Percentiles rank a stretch among this genome's conserved stretches.
phyloP scores from a whole-genome alignment of 805 yeast species.

The Groenewaldozyma salmanticensis region DNA sequence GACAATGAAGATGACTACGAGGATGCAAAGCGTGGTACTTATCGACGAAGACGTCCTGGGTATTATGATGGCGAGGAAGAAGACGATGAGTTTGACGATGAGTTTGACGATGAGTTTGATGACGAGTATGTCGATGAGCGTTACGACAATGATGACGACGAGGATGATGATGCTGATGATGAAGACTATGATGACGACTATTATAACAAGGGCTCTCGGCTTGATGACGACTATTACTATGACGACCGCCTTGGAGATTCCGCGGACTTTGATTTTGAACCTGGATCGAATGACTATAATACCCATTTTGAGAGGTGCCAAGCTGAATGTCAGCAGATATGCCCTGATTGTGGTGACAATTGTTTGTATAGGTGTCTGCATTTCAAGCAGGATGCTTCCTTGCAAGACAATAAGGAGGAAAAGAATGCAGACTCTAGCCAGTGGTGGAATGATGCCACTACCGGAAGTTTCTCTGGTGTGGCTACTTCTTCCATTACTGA shows the following conservation, averaged over 20 bases:
- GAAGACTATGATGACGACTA: not conserved
- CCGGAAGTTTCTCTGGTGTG: not conserved
- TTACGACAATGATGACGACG: conserved; percentile 1
- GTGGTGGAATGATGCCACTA: not conserved
- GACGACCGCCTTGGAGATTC: not conserved
- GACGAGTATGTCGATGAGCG: conserved; percentile 1
- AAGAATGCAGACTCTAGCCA: not conserved
- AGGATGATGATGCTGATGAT: not conserved
- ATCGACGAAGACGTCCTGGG: not conserved
- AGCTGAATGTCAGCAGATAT: not conserved
- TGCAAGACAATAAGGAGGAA: too few relatives aligned
- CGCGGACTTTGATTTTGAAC: not conserved
- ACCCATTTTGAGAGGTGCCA: not conserved
- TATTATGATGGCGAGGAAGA: conserved; percentile 2
- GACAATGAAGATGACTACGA: not conserved
- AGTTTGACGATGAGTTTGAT: not conserved
- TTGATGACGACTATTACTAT: not conserved
- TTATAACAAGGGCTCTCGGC: not conserved
- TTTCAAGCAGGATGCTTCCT: not conserved
- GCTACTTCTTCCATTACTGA: not conserved
- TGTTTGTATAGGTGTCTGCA: not conserved
- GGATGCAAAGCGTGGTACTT: not conserved
- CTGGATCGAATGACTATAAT: too few relatives aligned
- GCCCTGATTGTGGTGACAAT: not conserved
- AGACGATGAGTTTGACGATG: conserved; percentile 1